Evolutionary conservation across 345 rosid genomes (phyloP).

Genomic region (Citrus mangshanensis): DNA sequence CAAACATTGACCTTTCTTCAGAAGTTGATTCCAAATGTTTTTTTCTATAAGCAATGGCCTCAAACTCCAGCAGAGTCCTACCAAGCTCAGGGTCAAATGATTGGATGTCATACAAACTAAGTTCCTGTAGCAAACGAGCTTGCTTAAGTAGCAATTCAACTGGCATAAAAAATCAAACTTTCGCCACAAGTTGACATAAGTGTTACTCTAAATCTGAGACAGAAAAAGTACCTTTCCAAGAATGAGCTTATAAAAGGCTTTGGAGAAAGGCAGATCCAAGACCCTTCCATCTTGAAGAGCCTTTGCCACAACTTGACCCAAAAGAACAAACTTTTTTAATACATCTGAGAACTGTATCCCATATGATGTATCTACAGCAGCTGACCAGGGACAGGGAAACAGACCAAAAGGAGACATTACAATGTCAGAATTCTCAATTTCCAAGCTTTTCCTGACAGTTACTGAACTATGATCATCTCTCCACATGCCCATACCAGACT

Average conservation of each 20-base stretch:
- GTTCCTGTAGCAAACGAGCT: slow-evolving; percentile 48
- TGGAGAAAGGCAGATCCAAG: slow-evolving; percentile 83
- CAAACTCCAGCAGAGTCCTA: slow-evolving; percentile 74
- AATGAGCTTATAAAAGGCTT: slow-evolving; percentile 77
- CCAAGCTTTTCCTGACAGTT: slow-evolving; percentile 19
- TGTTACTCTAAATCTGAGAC: background rate
- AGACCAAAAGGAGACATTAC: slow-evolving; percentile 53
- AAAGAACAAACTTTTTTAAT: slow-evolving; percentile 57
- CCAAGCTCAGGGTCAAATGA: slow-evolving; percentile 84
- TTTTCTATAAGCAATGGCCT: slow-evolving; percentile 56
- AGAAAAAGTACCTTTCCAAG: slow-evolving; percentile 60
- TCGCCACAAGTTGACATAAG: background rate
- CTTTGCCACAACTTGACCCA: slow-evolving; percentile 88
- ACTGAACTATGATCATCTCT: slow-evolving; percentile 53
- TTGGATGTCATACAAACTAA: slow-evolving; percentile 70
- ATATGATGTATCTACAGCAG: slow-evolving; percentile 30
- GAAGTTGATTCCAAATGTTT: slow-evolving; percentile 31
- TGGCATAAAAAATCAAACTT: background rate
- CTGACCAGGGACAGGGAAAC: slow-evolving; percentile 80
- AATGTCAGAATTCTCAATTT: slow-evolving; percentile 26
- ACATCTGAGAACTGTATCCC: slow-evolving; percentile 49
- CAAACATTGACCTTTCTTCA: slow-evolving; percentile 27
- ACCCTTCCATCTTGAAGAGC: slow-evolving; percentile 95
- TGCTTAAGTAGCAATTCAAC: background rate
- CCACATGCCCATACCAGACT: slow-evolving; percentile 79